Percentiles rank a stretch among this genome's conserved stretches.
These are phyloP conservation scores for Microdochium nivale DNA, from an alignment of 2,329 filamentous ascomycete species.

Conservation along the genomic window DNA sequence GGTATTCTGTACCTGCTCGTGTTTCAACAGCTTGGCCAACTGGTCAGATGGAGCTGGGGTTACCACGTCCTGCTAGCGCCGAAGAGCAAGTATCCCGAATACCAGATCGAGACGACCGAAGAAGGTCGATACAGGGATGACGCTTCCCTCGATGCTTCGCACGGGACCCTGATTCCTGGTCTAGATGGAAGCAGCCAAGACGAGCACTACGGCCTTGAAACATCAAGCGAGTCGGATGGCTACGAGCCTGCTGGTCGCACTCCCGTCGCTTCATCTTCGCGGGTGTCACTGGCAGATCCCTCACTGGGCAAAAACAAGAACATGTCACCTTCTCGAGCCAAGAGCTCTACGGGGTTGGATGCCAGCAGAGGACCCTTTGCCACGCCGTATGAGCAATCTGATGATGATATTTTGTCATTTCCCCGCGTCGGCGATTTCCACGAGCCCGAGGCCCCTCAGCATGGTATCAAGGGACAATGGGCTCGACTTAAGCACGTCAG, in stretches of 20 bases:
- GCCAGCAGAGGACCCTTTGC: conserved; percentile 14
- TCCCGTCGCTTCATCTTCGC: conserved; percentile 40
- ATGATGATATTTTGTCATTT: conserved; percentile 54
- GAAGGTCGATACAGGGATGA: conserved; percentile 52
- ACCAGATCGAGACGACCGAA: conserved; percentile 44
- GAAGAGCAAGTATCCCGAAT: conserved; percentile 62
- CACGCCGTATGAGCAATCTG: conserved; percentile 29
- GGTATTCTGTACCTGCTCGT: conserved; percentile 94
- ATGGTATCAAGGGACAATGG: conserved; percentile 31
- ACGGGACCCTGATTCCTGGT: conserved; percentile 35
- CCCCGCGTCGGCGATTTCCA: conserved; percentile 40
- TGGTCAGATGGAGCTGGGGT: conserved; percentile 96
- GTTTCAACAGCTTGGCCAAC: conserved; percentile 93
- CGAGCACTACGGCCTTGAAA: conserved; percentile 22
- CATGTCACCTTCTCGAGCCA: conserved; percentile 19
- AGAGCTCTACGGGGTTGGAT: conserved; percentile 14
- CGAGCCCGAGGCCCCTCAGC: conserved; percentile 27
- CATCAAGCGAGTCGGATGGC: conserved; percentile 33
- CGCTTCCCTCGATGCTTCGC: conserved; percentile 16
- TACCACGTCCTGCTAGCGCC: conserved; percentile 92
- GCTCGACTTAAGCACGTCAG: conserved; percentile 24
- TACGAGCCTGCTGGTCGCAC: conserved; percentile 50
- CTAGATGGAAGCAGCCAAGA: conserved; percentile 30
- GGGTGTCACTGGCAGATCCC: conserved; percentile 38
- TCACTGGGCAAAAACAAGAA: conserved; percentile 33